Evolutionary conservation across 2,329 filamentous ascomycete species (phyloP).

Genomic region (Paracorniculantispora psalliotae): DNA sequence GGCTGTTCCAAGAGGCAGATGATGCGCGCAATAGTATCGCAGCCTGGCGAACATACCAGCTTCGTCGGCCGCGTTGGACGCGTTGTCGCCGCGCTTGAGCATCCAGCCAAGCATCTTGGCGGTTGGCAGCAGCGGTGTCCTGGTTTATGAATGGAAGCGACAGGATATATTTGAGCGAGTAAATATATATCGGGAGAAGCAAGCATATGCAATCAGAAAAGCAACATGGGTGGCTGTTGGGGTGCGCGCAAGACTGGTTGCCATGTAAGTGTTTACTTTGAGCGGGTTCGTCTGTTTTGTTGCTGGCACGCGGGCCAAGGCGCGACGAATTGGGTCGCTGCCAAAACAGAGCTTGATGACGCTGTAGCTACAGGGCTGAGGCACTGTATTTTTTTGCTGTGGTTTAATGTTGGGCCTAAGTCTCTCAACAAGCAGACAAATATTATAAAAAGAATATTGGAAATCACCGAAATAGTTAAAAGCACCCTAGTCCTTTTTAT

Average conservation of each 20-base stretch:
- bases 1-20: no score
- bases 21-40: no score
- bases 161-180: background rate
- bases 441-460: background rate
- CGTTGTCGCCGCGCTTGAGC: slow-evolving; percentile 41
- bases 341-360: background rate
- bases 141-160: background rate
- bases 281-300: background rate
- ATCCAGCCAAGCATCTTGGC: slow-evolving; percentile 55
- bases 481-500: background rate
- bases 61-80: slow-evolving; percentile 28
- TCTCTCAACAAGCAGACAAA: no score
- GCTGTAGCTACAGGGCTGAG: background rate
- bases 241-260: background rate
- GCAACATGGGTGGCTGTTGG: slow-evolving; percentile 5
- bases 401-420: no score
- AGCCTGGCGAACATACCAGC: slow-evolving; percentile 25
- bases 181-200: no score
- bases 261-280: slow-evolving; percentile 10
- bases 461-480: background rate
- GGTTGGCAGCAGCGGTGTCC: no score
- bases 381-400: no score
- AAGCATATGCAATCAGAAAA: background rate
- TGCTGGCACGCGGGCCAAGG: background rate
- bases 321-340: background rate